phyloP scores from a whole-genome alignment of 495 filamentous ascomycete species.

The Bryoglossum gracile region DNA sequence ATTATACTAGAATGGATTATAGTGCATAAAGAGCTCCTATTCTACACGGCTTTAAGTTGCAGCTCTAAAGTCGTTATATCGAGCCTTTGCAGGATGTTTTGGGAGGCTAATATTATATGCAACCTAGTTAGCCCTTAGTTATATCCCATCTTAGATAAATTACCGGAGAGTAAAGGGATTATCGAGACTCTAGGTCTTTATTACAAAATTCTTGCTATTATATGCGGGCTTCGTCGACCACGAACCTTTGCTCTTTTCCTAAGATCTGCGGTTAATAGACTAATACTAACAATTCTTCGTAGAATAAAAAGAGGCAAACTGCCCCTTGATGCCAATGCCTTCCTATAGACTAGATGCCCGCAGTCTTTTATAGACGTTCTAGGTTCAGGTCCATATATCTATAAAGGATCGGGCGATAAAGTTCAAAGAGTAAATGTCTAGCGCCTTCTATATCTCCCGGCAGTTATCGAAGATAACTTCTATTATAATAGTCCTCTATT shows the following conservation, averaged over 20 bases:
- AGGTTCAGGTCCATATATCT: not conserved
- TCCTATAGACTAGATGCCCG: not conserved
- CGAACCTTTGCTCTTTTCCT: not conserved
- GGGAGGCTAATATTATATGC: not conserved
- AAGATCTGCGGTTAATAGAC: not conserved
- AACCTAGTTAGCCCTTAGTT: not conserved
- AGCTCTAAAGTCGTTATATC: not conserved
- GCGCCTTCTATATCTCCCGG: not conserved
- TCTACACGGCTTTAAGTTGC: not conserved
- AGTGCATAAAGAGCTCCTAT: not conserved
- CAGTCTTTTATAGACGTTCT: not conserved
- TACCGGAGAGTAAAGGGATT: not conserved
- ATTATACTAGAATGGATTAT: not conserved
- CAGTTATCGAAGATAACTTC: not conserved
- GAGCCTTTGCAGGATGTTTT: not conserved
- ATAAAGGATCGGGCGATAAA: not conserved
- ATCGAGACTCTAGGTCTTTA: not conserved
- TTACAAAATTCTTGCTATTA: not conserved
- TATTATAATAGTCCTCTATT: not conserved
- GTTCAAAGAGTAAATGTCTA: not conserved
- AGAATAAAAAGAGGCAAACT: not conserved
- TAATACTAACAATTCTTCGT: not conserved
- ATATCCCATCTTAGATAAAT: not conserved
- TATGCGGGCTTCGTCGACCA: not conserved
- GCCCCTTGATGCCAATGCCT: not conserved